These are phyloP conservation scores for Pichia sp. DNA, from an alignment of 1,139 yeast genomes.

Conservation along the genomic window DNA sequence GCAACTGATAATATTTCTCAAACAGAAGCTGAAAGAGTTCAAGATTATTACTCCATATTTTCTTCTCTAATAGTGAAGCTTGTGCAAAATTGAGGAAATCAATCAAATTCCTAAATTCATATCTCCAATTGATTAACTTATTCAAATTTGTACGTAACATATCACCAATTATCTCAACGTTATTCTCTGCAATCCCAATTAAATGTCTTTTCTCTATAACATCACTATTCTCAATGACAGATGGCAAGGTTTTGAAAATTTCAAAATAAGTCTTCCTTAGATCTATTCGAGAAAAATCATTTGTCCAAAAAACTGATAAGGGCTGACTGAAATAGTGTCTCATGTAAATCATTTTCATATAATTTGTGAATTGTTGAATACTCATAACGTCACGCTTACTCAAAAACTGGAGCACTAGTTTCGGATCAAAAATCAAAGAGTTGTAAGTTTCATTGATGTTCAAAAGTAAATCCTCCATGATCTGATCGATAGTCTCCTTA, in stretches of 20 bases:
- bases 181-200: conserved; percentile 13
- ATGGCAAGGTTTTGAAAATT: conserved; percentile 39
- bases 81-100: conserved; percentile 24
- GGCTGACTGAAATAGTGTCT: conserved; percentile 68
- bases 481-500: conserved; percentile 36
- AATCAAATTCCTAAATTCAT: conserved; percentile 21
- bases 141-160: conserved; percentile 21
- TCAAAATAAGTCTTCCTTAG: conserved; percentile 30
- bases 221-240: conserved; percentile 31
- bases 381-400: conserved; percentile 20
- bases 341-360: conserved; percentile 59
- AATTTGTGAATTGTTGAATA: conserved; percentile 38
- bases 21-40: conserved; percentile 23
- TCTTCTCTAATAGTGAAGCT: conserved; percentile 17
- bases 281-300: conserved; percentile 29
- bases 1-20: conserved; percentile 18
- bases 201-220: conserved; percentile 12
- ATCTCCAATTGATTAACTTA: conserved; percentile 25
- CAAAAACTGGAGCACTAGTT: conserved; percentile 21
- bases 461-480: conserved; percentile 27
- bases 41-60: conserved; percentile 24
- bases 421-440: conserved; percentile 26
- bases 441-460: conserved; percentile 28
- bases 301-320: conserved; percentile 38
- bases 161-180: conserved; percentile 18